phyloP scores from a whole-genome alignment of 257 asterid genomes.

The Plantago ovata region DNA sequence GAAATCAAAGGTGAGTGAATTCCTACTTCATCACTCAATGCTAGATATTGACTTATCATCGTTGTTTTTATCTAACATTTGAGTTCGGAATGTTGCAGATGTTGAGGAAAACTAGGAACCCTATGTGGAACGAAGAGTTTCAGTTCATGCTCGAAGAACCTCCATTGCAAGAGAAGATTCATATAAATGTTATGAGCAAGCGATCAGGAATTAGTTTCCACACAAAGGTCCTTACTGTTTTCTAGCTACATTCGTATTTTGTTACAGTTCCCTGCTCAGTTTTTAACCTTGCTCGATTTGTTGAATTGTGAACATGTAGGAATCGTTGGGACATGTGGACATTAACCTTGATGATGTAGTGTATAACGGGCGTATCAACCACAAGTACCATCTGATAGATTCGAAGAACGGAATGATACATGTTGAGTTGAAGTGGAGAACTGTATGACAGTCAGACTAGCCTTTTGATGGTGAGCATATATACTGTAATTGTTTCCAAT shows the following conservation, averaged over 20 bases:
- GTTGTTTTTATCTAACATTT: neutral
- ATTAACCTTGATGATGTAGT: conserved; percentile 72
- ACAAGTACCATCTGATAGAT: conserved; percentile 77
- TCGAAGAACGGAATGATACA: conserved; percentile 83
- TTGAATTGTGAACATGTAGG: conserved; percentile 31
- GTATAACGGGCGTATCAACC: conserved; percentile 73
- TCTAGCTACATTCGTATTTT: too few relatives aligned
- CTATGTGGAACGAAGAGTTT: conserved; percentile 83
- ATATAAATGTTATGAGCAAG: conserved; percentile 69
- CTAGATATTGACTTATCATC: neutral
- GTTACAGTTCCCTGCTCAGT: too few relatives aligned
- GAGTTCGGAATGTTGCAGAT: conserved; percentile 29
- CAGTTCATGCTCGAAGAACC: conserved; percentile 86
- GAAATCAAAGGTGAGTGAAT: conserved; percentile 65
- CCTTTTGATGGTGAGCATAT: neutral
- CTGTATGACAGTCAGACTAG: conserved; percentile 37
- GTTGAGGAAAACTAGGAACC: conserved; percentile 64
- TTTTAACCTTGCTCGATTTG: too few relatives aligned
- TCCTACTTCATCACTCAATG: neutral
- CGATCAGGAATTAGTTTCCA: conserved; percentile 52
- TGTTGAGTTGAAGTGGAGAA: conserved; percentile 76
- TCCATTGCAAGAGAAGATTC: conserved; percentile 71
- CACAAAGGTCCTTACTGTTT: conserved; percentile 46
- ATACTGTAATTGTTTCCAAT: neutral
- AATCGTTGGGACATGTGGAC: conserved; percentile 76